Evolutionary conservation across 805 yeast species (phyloP).

Genomic region (Priceomyces medius): DNA sequence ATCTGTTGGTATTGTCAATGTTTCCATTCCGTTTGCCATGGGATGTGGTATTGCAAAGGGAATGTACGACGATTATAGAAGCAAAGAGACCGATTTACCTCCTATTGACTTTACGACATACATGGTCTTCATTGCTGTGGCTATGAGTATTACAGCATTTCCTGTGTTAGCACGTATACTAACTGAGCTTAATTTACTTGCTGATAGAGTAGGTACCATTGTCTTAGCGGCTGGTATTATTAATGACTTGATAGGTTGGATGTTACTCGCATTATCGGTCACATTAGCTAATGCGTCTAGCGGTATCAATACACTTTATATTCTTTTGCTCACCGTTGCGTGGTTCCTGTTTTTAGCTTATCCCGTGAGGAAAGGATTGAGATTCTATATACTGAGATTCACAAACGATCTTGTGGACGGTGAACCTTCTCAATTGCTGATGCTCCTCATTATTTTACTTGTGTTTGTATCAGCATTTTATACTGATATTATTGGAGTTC

Average conservation of each 20-base stretch:
- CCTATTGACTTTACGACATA: conserved; percentile 64
- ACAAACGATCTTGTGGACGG: conserved; percentile 60
- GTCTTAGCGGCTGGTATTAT: conserved; percentile 84
- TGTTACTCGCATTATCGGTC: conserved; percentile 69
- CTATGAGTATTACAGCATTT: conserved; percentile 81
- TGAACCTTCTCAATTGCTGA: conserved; percentile 59
- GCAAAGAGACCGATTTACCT: conserved; percentile 25
- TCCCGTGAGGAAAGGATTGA: conserved; percentile 54
- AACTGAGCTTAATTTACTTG: conserved; percentile 67
- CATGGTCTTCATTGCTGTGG: conserved; percentile 80
- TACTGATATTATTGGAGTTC: conserved; percentile 83
- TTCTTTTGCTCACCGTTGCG: conserved; percentile 61
- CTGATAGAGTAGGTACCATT: conserved; percentile 65
- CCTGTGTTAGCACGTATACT: conserved; percentile 80
- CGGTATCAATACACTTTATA: conserved; percentile 68
- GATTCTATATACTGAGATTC: conserved; percentile 41
- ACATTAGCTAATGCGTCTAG: conserved; percentile 72
- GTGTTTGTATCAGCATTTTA: conserved; percentile 70
- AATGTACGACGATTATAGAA: conserved; percentile 54
- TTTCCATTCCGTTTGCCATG: conserved; percentile 77
- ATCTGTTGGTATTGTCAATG: conserved; percentile 66
- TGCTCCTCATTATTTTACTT: conserved; percentile 52
- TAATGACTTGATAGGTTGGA: conserved; percentile 82
- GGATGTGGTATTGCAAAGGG: conserved; percentile 75
- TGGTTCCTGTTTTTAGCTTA: conserved; percentile 63